Evolutionary conservation across 192 early-diverging fungal species (phyloP).

Genomic region (Rhizophlyctis rosea): DNA sequence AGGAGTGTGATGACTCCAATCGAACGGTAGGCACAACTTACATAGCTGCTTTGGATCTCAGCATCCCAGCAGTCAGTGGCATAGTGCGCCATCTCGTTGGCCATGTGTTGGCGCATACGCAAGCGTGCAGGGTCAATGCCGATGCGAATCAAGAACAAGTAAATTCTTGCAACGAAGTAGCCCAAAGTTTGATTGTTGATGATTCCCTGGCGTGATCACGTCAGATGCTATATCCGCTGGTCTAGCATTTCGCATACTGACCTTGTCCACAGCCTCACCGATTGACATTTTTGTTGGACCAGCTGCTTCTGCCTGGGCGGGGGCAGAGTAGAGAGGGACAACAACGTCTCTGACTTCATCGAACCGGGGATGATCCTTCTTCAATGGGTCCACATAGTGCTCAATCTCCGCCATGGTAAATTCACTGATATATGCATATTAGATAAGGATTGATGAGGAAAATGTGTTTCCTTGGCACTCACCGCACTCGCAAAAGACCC

Average conservation of each 20-base stretch:
- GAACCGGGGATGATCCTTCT: slow-evolving; percentile 93
- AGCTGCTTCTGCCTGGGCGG: slow-evolving; percentile 73
- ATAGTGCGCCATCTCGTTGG: slow-evolving; percentile 99
- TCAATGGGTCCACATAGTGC: slow-evolving; percentile 93
- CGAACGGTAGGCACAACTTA: too few species aligned
- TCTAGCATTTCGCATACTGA: too few species aligned
- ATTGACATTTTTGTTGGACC: slow-evolving; percentile 75
- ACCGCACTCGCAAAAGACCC: slow-evolving; percentile 92
- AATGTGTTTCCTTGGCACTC: slow-evolving; percentile 28
- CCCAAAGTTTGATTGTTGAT: slow-evolving; percentile 98
- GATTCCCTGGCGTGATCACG: slow-evolving; percentile 47
- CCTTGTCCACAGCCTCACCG: slow-evolving; percentile 86
- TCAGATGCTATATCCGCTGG: slow-evolving; percentile 13
- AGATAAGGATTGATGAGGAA: background rate
- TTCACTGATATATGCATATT: too few species aligned
- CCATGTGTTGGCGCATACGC: slow-evolving; percentile 98
- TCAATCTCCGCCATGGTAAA: slow-evolving; percentile 99
- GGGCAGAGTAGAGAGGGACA: slow-evolving; percentile 73
- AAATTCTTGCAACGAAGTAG: slow-evolving; percentile 96
- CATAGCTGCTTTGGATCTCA: slow-evolving; percentile 87
- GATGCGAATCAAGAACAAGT: slow-evolving; percentile 83
- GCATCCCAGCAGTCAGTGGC: slow-evolving; percentile 96
- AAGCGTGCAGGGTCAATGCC: slow-evolving; percentile 84
- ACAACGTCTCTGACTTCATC: slow-evolving; percentile 74
- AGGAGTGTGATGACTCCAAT: too few species aligned